phyloP scores from a whole-genome alignment of 2,329 filamentous ascomycete genomes.

The Colletotrichum neosansevieriae region DNA sequence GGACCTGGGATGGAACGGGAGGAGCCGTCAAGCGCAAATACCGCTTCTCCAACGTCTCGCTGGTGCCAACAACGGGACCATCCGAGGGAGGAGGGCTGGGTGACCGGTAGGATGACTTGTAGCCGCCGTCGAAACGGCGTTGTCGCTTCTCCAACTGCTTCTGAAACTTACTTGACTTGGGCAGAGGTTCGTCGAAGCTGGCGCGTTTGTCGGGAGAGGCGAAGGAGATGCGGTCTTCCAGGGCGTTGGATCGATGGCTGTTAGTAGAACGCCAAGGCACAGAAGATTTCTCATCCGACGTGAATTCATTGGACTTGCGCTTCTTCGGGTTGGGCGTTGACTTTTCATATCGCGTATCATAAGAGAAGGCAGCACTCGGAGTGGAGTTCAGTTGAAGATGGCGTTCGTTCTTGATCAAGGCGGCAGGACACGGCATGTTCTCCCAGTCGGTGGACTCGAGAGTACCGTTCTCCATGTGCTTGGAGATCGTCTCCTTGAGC shows the following conservation, averaged over 20 bases:
- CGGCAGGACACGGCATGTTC: conserved; percentile 84
- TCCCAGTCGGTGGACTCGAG: conserved; percentile 87
- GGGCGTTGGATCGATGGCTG: conserved; percentile 55
- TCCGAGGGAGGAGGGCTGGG: conserved; percentile 68
- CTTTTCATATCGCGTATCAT: conserved; percentile 42
- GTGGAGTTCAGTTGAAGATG: conserved; percentile 59
- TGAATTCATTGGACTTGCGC: conserved; percentile 81
- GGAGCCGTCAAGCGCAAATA: conserved; percentile 94
- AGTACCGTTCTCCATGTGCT: conserved; percentile 79
- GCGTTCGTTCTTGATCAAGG: conserved; percentile 81
- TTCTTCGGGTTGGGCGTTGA: conserved; percentile 71
- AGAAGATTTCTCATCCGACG: conserved; percentile 63
- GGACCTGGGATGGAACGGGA: conserved; percentile 88
- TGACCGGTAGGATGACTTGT: conserved; percentile 67
- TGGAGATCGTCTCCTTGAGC: conserved; percentile 86
- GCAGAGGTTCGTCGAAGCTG: conserved; percentile 55
- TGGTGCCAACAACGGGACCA: conserved; percentile 87
- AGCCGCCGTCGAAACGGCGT: conserved; percentile 83
- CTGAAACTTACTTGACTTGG: conserved; percentile 86
- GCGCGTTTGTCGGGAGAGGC: conserved; percentile 61
- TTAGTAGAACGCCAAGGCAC: conserved; percentile 84
- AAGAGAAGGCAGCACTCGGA: conserved; percentile 46
- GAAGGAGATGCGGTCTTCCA: conserved; percentile 83
- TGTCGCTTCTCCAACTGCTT: conserved; percentile 89
- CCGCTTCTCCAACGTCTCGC: conserved; percentile 87